phyloP scores from a whole-genome alignment of 352 stramenopile genomes.

The Phytopythium aichiense region DNA sequence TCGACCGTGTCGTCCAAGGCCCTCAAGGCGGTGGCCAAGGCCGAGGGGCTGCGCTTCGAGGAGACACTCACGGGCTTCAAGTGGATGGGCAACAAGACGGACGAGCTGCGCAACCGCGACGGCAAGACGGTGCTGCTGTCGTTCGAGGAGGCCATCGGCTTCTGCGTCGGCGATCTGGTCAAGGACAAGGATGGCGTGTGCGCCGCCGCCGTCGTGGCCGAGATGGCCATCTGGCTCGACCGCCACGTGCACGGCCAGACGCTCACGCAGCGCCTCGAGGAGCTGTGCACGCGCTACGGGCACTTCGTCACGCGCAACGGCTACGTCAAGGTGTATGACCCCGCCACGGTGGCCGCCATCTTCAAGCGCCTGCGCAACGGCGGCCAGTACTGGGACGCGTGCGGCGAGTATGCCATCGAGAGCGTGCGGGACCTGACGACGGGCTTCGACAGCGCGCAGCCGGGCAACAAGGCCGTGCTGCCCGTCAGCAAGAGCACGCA shows the following conservation, averaged over 20 bases:
- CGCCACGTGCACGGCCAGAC: conserved; percentile 41
- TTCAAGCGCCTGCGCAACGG: conserved; percentile 90
- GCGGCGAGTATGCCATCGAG: conserved; percentile 77
- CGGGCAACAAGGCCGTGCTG: conserved; percentile 89
- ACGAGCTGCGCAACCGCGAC: conserved; percentile 57
- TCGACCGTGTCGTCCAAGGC: conserved; percentile 98
- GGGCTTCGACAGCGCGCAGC: conserved; percentile 82
- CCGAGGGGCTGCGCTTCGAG: conserved; percentile 94
- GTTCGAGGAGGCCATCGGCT: conserved; percentile 99
- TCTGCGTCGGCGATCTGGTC: conserved; percentile 95
- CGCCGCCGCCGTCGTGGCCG: conserved; percentile 87
- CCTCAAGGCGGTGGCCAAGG: conserved; percentile 88
- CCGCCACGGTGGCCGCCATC: conserved; percentile 80
- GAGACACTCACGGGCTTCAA: conserved; percentile 99
- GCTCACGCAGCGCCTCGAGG: conserved; percentile 74
- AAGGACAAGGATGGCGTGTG: conserved; percentile 98
- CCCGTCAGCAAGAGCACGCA: conserved; percentile 90
- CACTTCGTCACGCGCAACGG: conserved; percentile 97
- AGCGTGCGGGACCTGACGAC: conserved; percentile 88
- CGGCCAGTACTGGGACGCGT: conserved; percentile 83
- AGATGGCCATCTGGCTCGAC: conserved; percentile 84
- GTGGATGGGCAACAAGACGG: conserved; percentile 95
- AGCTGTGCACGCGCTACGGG: conserved; percentile 93
- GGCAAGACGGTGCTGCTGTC: conserved; percentile 94
- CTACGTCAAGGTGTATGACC: conserved; percentile 96